Conservation (phyloP, 1,284 basidiomycete species). For the Sanghuangporus weigelae region DNA sequence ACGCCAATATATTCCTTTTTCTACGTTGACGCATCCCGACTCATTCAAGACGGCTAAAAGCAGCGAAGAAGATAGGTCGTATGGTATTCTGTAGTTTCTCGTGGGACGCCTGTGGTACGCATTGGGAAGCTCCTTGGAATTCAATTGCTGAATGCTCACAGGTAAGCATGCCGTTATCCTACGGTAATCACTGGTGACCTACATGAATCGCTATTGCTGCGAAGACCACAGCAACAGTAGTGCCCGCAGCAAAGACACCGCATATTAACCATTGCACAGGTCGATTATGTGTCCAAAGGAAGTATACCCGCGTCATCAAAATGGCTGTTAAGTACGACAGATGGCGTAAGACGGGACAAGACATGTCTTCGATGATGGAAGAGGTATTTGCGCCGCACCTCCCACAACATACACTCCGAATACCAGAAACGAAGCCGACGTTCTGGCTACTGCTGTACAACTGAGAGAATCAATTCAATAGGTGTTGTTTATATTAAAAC, state of each 20-base stretch:
- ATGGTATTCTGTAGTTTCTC: neutral
- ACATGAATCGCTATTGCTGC: slow-evolving; percentile 12
- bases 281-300: slow-evolving; percentile 15
- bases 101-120: neutral
- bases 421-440: slow-evolving; percentile 7
- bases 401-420: slow-evolving; percentile 15
- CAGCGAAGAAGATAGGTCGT: neutral
- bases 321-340: slow-evolving; percentile 2
- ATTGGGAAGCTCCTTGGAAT: slow-evolving; percentile 9
- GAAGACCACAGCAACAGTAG: slow-evolving; percentile 9
- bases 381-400: neutral
- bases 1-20: slow-evolving; percentile 16
- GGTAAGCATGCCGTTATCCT: neutral
- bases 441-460: slow-evolving; percentile 16
- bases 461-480: neutral
- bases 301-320: slow-evolving; percentile 14
- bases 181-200: neutral
- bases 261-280: slow-evolving; percentile 5
- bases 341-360: neutral
- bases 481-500: neutral
- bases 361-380: too few species aligned
- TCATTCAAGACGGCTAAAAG: neutral
- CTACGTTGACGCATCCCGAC: slow-evolving; percentile 12
- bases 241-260: neutral
- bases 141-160: neutral